Base-by-base conservation (phyloP, 139 green algal species). In the Micromonas pusilla region DNA sequence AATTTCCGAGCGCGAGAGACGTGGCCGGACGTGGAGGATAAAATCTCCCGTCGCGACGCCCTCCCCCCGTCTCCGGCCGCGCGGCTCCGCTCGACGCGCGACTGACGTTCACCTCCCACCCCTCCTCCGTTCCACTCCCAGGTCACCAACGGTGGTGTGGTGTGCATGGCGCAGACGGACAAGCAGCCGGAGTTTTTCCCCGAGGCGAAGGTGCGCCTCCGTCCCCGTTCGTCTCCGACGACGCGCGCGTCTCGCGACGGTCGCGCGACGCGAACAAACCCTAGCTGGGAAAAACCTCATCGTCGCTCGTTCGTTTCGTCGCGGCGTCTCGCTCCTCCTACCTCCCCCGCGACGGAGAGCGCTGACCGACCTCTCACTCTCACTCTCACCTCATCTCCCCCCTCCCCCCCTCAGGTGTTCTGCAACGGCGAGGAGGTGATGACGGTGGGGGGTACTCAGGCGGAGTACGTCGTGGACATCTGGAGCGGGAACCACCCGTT, bases 351-450 rank as follows among this genome's bases (percentile, higher is more conserved):
- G 19, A 63, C 52, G 21, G 19, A 63, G 19, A 63, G 19, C 19
- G 19, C 19, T 21, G 21, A 19, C 19, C 52, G 21, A 19, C 19
- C 52, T n/a, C 52, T n/a, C 52, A 63, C 52, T n/a, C 52, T n/a
- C 52, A 63, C 52, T 21, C 21, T n/a, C 52, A 63, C 45, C 45
- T 23, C 45, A 57, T 16, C 62, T 16, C 62, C 9, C 62, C 62
- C 31, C 66, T 37, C 78, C 2, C 9, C 9, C 45, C 45, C 9
- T 23, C 78, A 93, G 87, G 92, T 97, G 4, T 89, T 94, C 36
- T 98, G 94, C 92, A 97, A 97, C 83, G 94, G 94, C n/a, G 92
- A 96, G 82, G 89, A 97, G 84, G 94, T 98, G 26, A 88, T 98
- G 87, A 87, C 81, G 13, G 84, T 93, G 13, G 89, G 87, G 60